Conservation (phyloP, 1,139 yeast genomes). For the Hyphopichia buzzinii region DNA sequence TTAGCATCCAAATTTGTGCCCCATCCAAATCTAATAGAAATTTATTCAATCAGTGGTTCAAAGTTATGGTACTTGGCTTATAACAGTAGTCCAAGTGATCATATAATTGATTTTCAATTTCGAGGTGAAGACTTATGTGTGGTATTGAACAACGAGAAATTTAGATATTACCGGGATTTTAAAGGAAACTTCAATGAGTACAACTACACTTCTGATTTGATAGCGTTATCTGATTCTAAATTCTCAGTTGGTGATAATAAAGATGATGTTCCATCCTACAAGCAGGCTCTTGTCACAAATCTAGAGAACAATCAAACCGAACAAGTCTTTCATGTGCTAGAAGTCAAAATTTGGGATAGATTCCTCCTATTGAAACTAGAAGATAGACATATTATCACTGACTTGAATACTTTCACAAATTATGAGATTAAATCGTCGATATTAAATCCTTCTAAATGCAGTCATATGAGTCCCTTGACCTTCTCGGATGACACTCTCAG, state of each 20-base stretch:
- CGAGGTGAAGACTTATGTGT: conserved; percentile 61
- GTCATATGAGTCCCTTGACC: conserved; percentile 12
- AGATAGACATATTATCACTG: conserved; percentile 25
- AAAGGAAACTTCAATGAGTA: conserved; percentile 62
- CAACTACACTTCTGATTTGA: conserved; percentile 31
- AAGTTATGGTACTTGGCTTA: conserved; percentile 48
- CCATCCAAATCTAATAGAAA: conserved; percentile 39
- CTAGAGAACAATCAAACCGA: conserved; percentile 34
- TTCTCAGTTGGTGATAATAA: conserved; percentile 11
- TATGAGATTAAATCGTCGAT: conserved; percentile 26
- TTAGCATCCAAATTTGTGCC: conserved; percentile 32
- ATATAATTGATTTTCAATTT: conserved; percentile 57
- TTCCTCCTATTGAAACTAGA: conserved; percentile 33
- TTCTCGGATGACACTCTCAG: conserved; percentile 13
- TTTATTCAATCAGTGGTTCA: conserved; percentile 55
- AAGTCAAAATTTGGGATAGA: conserved; percentile 22
- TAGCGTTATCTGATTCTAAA: conserved; percentile 37
- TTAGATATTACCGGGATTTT: conserved; percentile 66
- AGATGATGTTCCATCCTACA: neutral
- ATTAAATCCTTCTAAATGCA: conserved; percentile 15
- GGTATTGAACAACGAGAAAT: conserved; percentile 54
- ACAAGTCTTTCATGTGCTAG: conserved; percentile 26
- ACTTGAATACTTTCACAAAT: conserved; percentile 23
- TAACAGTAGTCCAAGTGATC: conserved; percentile 51
- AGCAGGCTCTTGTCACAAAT: conserved; percentile 24